Base-by-base conservation (phyloP, 345 rosid genomes). In the Brassica rapa region DNA sequence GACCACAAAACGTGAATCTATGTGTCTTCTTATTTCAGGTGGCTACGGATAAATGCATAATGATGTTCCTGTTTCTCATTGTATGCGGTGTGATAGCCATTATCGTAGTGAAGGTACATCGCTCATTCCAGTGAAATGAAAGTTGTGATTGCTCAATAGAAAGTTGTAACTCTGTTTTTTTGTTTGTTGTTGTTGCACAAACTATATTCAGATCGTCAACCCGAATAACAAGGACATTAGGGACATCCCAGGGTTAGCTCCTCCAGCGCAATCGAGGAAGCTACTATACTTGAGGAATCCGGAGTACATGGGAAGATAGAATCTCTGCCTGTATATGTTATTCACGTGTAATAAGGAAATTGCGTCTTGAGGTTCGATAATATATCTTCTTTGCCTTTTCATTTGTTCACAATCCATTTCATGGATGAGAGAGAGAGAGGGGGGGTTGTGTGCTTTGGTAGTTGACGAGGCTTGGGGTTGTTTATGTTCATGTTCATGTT, bases 221-320 rank as follows among this genome's bases (percentile, higher is more conserved):
- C 99, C 99, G 25, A 85, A 78, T 84, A 95, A 95, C 90, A 95
- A 93, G 73, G 78, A 88, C 83, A 89, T 95, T 77, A 89, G 90
- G 84, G 98, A 95, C 87, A 90, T 95, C 83, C 99, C 99, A 32
- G 99, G 99, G 76, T 80, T 95, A 87, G 99, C 99, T 66, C 99
- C 99, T 24, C 99, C 98, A 29, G 97, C 93, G 16, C 98, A 93
- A 2, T 57, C 98, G 14, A 91, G 99, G 86, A 90, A 93, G 87
- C 88, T 93, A 62, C 82, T 95, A 69, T 91, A 86, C 71, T 59
- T 83, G 69, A 82, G 88, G 76, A 83, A 76, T 73, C 62, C 12
- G 4, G 76, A 82, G 46, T 82, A 79, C 55, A 41, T 66, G 80
- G 2, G 83, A 81, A 39, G 46, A 30, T 69, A 80, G 62, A 62